Evolutionary conservation across 345 rosid genomes (phyloP).

Genomic region (Populus euphratica): DNA sequence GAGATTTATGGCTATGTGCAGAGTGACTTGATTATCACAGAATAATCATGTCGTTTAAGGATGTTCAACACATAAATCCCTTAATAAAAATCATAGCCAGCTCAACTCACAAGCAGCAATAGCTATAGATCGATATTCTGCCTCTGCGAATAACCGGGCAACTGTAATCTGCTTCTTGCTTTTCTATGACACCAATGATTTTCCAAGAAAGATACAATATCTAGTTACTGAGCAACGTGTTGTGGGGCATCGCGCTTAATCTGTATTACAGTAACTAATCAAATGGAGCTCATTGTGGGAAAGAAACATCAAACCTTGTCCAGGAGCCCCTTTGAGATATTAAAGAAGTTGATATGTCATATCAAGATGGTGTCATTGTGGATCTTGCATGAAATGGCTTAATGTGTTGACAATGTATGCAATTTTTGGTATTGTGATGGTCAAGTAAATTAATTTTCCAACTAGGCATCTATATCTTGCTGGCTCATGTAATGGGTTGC

Average conservation of each 20-base stretch:
- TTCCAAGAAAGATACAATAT: not conserved
- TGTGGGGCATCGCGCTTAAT: not conserved
- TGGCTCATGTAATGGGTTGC: not conserved
- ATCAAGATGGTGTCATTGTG: not conserved
- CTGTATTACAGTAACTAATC: not conserved
- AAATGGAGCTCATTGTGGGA: not conserved
- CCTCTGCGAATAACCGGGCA: not conserved
- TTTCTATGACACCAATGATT: not conserved
- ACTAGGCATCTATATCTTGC: not conserved
- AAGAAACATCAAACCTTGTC: not conserved
- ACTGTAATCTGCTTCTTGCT: not conserved
- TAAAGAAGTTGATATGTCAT: not conserved
- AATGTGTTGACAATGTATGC: not conserved
- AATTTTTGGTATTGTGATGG: not conserved
- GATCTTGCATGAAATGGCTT: constrained; percentile 2
- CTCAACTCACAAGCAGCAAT: not conserved
- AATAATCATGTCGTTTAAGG: not conserved
- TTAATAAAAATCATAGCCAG: not conserved
- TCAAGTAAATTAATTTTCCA: constrained; percentile 1
- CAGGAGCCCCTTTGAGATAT: not conserved
- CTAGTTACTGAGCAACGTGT: not conserved
- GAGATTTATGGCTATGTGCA: not conserved
- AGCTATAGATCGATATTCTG: not conserved
- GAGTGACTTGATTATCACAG: not conserved
- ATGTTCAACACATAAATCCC: not conserved